Evolutionary conservation across 2,329 filamentous ascomycete species (phyloP).

Genomic region (Didymella pinodella): DNA sequence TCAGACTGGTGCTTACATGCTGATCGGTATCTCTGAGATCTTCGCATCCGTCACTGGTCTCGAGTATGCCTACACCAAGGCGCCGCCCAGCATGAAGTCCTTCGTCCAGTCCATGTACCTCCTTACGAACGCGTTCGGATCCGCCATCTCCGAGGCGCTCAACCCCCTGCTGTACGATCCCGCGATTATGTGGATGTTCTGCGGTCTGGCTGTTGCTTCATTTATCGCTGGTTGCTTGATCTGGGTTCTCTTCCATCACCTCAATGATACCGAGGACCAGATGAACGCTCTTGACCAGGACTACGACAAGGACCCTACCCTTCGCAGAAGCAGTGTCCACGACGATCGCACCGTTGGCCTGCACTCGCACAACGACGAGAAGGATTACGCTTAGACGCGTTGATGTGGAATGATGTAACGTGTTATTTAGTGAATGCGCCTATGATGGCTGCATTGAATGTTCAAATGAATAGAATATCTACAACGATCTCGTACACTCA

Average conservation of each 20-base stretch:
- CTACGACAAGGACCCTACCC: slow-evolving; percentile 42
- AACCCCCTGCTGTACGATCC: slow-evolving; percentile 69
- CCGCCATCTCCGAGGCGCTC: slow-evolving; percentile 69
- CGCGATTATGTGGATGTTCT: slow-evolving; percentile 70
- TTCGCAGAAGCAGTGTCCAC: slow-evolving; percentile 36
- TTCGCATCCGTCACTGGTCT: slow-evolving; percentile 58
- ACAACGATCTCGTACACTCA: not conserved
- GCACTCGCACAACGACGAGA: slow-evolving; percentile 14
- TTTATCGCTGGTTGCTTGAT: slow-evolving; percentile 47
- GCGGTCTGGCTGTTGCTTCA: slow-evolving; percentile 41
- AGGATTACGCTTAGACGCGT: slow-evolving; percentile 15
- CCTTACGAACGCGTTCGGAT: slow-evolving; percentile 67
- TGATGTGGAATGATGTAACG: slow-evolving; percentile 13
- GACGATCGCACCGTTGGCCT: slow-evolving; percentile 14
- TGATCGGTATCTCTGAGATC: slow-evolving; percentile 58
- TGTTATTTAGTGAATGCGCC: slow-evolving; percentile 20
- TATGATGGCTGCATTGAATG: slow-evolving; percentile 10
- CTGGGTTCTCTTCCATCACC: slow-evolving; percentile 50
- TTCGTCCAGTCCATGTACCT: slow-evolving; percentile 64
- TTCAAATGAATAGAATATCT: slow-evolving; percentile 11
- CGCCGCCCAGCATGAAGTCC: slow-evolving; percentile 57
- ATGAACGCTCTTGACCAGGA: slow-evolving; percentile 50
- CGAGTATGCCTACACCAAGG: slow-evolving; percentile 59
- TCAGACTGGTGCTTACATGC: slow-evolving; percentile 57
- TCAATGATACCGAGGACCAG: slow-evolving; percentile 48